Conservation (phyloP, 139 green algal species). For the Trebouxia sp. region DNA sequence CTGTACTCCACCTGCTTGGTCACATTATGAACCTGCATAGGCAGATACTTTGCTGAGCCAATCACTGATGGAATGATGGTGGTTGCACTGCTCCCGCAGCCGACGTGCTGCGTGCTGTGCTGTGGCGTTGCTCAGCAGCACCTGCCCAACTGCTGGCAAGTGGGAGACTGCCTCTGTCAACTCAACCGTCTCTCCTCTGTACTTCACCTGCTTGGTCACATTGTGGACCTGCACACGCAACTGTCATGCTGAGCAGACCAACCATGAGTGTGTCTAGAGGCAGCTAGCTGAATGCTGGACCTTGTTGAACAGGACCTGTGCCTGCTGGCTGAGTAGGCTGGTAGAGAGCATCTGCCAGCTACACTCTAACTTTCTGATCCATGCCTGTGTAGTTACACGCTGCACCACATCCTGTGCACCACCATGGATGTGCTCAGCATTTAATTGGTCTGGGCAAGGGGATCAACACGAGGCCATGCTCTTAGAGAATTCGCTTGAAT, state of each 20-base stretch:
- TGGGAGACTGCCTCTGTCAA: constrained; percentile 8
- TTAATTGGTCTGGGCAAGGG: background rate
- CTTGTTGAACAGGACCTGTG: background rate
- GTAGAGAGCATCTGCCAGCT: no score
- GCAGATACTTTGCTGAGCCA: background rate
- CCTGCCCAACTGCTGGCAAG: constrained; percentile 12
- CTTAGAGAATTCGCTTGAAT: no score
- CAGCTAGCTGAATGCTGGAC: background rate
- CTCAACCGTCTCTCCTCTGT: background rate
- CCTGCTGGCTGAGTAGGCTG: no score
- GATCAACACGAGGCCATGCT: background rate
- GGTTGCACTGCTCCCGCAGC: background rate
- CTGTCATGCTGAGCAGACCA: background rate
- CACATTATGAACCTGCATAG: constrained; percentile 16
- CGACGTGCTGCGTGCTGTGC: background rate
- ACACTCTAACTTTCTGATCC: no score
- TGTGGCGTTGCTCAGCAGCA: background rate
- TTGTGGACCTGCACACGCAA: constrained; percentile 8
- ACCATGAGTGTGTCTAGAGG: background rate
- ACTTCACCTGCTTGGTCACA: constrained; percentile 26
- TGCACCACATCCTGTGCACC: no score
- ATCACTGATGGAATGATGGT: background rate
- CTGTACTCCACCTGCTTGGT: constrained; percentile 29
- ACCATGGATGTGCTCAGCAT: no score
- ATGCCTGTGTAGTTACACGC: no score